A percentile compares a stretch with the other conserved stretches of the same genome.
These are phyloP conservation scores for Draba incana DNA, from an alignment of 345 rosid species.

Conservation along the genomic window DNA sequence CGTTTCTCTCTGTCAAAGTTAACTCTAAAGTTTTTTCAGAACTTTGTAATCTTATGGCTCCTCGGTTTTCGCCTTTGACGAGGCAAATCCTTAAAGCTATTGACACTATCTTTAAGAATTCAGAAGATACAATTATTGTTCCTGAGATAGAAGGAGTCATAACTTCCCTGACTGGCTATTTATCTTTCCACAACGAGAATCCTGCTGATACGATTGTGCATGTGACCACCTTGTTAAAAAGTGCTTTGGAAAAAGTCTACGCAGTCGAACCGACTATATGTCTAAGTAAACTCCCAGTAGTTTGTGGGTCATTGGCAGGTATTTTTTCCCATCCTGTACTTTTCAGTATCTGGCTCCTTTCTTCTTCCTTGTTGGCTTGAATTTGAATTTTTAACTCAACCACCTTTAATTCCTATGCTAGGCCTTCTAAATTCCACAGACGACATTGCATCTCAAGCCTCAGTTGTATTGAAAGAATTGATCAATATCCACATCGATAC, in stretches of 20 bases:
- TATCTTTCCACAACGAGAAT: slow-evolving; percentile 54
- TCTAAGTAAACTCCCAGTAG: slow-evolving; percentile 53
- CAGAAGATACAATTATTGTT: slow-evolving; percentile 46
- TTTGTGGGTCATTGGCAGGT: slow-evolving; percentile 67
- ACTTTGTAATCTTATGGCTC: slow-evolving; percentile 53
- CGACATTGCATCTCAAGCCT: slow-evolving; percentile 60
- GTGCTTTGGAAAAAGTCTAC: slow-evolving; percentile 54
- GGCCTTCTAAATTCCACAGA: slow-evolving; percentile 68
- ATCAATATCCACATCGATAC: slow-evolving; percentile 51
- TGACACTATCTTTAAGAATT: slow-evolving; percentile 58
- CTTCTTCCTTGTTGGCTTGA: slow-evolving; percentile 10
- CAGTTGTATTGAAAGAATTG: slow-evolving; percentile 63
- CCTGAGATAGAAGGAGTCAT: slow-evolving; percentile 54
- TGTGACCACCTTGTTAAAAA: slow-evolving; percentile 58
- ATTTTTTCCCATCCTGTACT: slow-evolving; percentile 21
- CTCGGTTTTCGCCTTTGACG: slow-evolving; percentile 61
- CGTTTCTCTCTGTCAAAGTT: slow-evolving; percentile 56
- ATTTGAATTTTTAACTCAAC: slow-evolving; percentile 2
- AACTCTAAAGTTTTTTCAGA: slow-evolving; percentile 53
- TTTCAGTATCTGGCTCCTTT: slow-evolving; percentile 5
- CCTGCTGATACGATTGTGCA: slow-evolving; percentile 65
- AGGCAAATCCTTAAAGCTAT: slow-evolving; percentile 59
- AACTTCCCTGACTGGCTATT: slow-evolving; percentile 58
- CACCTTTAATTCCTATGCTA: slow-evolving; percentile 35
- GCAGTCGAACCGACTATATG: slow-evolving; percentile 49